Evolutionary conservation across 768 basidiomycete species (phyloP).

Genomic region (Pisolithus albus): DNA sequence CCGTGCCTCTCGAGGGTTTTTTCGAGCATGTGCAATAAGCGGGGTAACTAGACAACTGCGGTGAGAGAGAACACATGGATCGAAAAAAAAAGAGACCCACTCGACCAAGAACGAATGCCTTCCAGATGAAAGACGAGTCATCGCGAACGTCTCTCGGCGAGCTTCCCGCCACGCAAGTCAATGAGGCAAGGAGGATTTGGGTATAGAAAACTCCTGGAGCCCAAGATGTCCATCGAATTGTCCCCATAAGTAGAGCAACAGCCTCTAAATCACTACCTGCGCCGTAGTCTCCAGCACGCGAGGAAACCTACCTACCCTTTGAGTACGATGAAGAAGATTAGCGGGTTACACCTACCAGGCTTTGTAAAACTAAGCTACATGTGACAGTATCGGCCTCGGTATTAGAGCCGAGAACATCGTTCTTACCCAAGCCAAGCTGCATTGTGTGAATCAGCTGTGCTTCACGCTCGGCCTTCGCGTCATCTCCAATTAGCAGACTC

Average conservation of each 20-base stretch:
- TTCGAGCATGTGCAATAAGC: conserved; percentile 49
- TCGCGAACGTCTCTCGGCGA: conserved; percentile 25
- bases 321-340: neutral
- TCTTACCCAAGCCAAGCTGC: conserved; percentile 52
- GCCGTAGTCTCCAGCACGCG: conserved; percentile 56
- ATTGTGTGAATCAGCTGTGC: conserved; percentile 64
- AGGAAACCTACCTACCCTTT: conserved; percentile 39
- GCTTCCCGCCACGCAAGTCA: conserved; percentile 56
- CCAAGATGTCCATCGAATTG: conserved; percentile 59
- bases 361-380: conserved; percentile 53
- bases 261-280: conserved; percentile 50
- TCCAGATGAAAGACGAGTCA: conserved; percentile 47
- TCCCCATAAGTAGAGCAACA: conserved; percentile 47
- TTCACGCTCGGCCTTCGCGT: conserved; percentile 62
- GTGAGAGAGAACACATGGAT: conserved; percentile 1
- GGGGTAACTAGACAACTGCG: conserved; percentile 46
- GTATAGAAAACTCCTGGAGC: conserved; percentile 58
- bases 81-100: conserved; percentile 35
- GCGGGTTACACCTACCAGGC: conserved; percentile 41
- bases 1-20: conserved; percentile 43
- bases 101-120: conserved; percentile 63
- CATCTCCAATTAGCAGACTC: conserved; percentile 58
- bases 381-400: conserved; percentile 62
- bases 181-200: conserved; percentile 57
- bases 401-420: conserved; percentile 47